These are phyloP conservation scores for Calonectria multiphialidica DNA, from an alignment of 2,329 filamentous ascomycete species.

Conservation along the genomic window DNA sequence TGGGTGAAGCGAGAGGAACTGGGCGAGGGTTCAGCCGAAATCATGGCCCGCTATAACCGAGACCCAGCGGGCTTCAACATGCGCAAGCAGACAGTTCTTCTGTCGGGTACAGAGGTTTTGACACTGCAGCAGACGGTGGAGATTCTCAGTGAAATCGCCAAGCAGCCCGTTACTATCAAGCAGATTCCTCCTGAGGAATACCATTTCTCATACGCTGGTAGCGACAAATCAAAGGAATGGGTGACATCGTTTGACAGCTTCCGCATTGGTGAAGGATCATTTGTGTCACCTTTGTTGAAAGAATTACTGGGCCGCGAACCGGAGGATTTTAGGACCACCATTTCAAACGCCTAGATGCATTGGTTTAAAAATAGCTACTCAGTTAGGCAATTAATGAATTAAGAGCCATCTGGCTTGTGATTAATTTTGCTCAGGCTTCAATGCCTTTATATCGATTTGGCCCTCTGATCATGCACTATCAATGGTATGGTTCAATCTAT, in stretches of 20 bases:
- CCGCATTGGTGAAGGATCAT: neutral
- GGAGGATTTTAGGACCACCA: neutral
- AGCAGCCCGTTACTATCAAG: neutral
- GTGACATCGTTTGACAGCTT: neutral
- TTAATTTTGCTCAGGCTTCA: too few relatives aligned
- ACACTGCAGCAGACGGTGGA: neutral
- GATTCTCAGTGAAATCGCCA: neutral
- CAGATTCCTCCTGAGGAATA: neutral
- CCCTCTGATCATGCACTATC: too few relatives aligned
- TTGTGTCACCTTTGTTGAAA: neutral
- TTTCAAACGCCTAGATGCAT: neutral
- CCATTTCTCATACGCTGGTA: neutral
- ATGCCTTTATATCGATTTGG: too few relatives aligned
- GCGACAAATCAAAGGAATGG: neutral
- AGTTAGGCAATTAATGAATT: too few relatives aligned
- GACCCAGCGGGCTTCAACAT: neutral
- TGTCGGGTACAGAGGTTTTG: neutral
- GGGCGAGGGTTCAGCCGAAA: neutral
- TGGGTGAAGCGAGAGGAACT: neutral
- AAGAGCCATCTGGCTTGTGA: too few relatives aligned
- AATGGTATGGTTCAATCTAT: too few relatives aligned
- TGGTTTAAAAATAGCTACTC: too few relatives aligned
- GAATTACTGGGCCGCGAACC: neutral
- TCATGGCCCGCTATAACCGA: neutral
- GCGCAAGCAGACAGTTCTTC: neutral